Conservation (phyloP, 352 stramenopile genomes). For the Plasmopara halstedii region DNA sequence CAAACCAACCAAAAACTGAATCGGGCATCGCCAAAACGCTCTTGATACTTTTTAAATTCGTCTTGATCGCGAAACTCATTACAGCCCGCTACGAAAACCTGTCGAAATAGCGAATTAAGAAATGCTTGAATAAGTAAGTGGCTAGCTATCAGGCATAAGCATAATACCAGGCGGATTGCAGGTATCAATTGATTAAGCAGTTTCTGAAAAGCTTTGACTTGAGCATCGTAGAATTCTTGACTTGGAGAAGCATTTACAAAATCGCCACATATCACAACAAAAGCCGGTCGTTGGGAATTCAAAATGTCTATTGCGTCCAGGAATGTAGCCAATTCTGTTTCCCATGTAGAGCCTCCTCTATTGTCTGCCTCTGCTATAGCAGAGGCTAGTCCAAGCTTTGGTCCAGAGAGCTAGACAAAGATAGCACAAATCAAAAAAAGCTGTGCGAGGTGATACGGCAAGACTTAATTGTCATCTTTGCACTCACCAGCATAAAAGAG, state of each 20-base stretch:
- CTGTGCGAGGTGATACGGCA: not conserved
- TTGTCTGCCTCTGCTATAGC: slow-evolving; percentile 26
- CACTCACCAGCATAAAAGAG: slow-evolving; percentile 55
- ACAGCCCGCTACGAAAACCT: slow-evolving; percentile 51
- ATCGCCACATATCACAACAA: slow-evolving; percentile 63
- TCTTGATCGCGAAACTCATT: slow-evolving; percentile 10
- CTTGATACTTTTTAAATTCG: slow-evolving; percentile 27
- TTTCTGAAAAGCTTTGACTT: slow-evolving; percentile 49
- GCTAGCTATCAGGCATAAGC: not conserved
- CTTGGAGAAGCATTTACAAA: slow-evolving; percentile 36
- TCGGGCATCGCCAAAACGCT: slow-evolving; percentile 51
- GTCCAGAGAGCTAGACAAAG: slow-evolving; percentile 43
- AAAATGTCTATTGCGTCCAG: slow-evolving; percentile 33
- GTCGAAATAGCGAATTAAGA: not conserved
- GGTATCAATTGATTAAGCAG: slow-evolving; percentile 54
- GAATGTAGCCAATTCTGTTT: slow-evolving; percentile 34
- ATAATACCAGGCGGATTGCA: slow-evolving; percentile 48
- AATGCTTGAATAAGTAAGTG: not conserved
- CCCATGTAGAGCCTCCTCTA: slow-evolving; percentile 39
- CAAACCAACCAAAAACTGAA: slow-evolving; percentile 73
- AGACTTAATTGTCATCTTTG: not conserved
- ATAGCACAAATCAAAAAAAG: not conserved
- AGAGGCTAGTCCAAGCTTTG: slow-evolving; percentile 28
- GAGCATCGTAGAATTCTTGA: slow-evolving; percentile 31
- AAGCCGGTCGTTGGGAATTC: slow-evolving; percentile 45